Conservation (phyloP, 768 basidiomycete genomes). For the Cystobasidium ongulense region DNA sequence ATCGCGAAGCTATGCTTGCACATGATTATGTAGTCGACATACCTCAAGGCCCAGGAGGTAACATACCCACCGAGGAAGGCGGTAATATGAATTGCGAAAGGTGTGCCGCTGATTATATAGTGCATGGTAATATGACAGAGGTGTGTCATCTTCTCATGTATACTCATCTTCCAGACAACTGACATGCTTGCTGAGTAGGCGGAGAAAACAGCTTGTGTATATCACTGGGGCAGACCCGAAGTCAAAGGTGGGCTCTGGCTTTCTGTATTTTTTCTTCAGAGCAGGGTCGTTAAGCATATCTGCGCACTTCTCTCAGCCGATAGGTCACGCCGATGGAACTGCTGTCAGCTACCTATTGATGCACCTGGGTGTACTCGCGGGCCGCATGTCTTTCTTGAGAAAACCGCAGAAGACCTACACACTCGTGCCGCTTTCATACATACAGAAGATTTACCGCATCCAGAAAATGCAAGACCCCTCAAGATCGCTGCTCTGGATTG, state of each 20-base stretch:
- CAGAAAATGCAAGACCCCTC: slow-evolving; percentile 48
- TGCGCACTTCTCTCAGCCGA: background rate
- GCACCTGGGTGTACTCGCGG: slow-evolving; percentile 60
- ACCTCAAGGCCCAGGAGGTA: slow-evolving; percentile 61
- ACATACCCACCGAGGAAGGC: slow-evolving; percentile 57
- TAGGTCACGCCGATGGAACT: slow-evolving; percentile 49
- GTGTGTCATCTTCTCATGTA: slow-evolving; percentile 19
- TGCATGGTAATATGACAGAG: slow-evolving; percentile 51
- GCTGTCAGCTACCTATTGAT: slow-evolving; percentile 60
- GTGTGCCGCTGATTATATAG: slow-evolving; percentile 62
- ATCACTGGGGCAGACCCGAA: slow-evolving; percentile 7
- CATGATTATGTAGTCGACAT: slow-evolving; percentile 51
- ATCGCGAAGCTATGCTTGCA: slow-evolving; percentile 6
- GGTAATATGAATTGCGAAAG: slow-evolving; percentile 63
- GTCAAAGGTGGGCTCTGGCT: background rate
- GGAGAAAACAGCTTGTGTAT: background rate
- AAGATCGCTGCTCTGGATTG: slow-evolving; percentile 88
- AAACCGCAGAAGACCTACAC: slow-evolving; percentile 59
- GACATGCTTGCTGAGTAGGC: background rate
- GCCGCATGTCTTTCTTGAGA: slow-evolving; percentile 85
- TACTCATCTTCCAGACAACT: background rate
- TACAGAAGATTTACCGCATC: slow-evolving; percentile 39
- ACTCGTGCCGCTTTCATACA: slow-evolving; percentile 64
- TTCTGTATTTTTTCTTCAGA: background rate
- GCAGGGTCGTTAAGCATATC: background rate